Base-by-base conservation (phyloP, 2,329 filamentous ascomycete genomes). In the Trichoderma gracile region DNA sequence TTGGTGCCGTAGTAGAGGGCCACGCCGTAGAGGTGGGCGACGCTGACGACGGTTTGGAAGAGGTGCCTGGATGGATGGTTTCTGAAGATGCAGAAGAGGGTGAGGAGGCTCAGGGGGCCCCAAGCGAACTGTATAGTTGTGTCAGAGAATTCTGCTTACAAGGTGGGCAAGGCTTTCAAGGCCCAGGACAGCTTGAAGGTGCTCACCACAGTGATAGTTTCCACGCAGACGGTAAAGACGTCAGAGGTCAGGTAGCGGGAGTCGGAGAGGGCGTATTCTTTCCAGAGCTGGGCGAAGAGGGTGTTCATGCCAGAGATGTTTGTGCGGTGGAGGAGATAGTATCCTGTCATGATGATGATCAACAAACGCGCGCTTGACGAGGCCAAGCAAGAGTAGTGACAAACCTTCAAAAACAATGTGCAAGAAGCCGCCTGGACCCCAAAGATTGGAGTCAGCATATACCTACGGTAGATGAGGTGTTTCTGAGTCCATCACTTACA, bases 241-340 rank as follows among this genome's bases (percentile, higher is more conserved):
- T 95, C 90, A 19, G 88, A 87, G 2, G 89, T 93, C 70, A 97
- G 80, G 73, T 97, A 97, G 49, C 93, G 84, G 62, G 92, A 96
- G 78, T 97, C 93, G 2, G 91, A 93, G 40, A 93, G 82, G 3
- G 91, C 84, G 74, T 97, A 97, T 77, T 97, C 93, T 74, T 97
- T 97, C 93, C 93, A 97, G 50, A 96, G 81, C 79, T 97, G 92
- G 3, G 89, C 91, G 64, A 93, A 89, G 8, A 95, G 78, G 62
- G 88, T 87, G 73, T 92, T 89, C 66, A 86, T 86, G 12, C 84
- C 80, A 0, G 87, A 86, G 74, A 97, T 82, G 25, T 78, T 79
- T 23, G 80, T 77, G 74, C 91, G 89, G 73, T 93, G 86, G 68
- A 85, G 76, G 67, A 93, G 82, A 73, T 92, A 96, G 76, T 96